A percentile compares a stretch with the other conserved stretches of the same genome.
Evolutionary conservation across 2,329 filamentous ascomycete genomes (phyloP).

Genomic region (Scorias spongiosa): DNA sequence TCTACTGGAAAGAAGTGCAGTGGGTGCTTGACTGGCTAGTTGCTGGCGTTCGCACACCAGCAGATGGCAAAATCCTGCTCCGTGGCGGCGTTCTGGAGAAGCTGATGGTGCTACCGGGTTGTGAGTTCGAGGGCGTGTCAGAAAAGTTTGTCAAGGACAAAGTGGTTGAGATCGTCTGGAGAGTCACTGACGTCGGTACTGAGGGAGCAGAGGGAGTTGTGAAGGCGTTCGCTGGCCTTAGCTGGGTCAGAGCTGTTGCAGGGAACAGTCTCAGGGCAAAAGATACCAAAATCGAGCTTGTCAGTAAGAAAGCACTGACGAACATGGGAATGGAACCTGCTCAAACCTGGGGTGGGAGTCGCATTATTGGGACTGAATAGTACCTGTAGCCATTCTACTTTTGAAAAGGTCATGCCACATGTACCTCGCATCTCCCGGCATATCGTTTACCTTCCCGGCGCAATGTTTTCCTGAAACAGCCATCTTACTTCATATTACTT

Average conservation of each 20-base stretch:
- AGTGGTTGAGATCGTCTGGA: conserved; percentile 47
- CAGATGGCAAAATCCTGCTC: conserved; percentile 46
- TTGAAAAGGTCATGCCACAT: too few relatives aligned
- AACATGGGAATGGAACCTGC: too few relatives aligned
- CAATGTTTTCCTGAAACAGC: too few relatives aligned
- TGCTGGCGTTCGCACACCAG: conserved; percentile 44
- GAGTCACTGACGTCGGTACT: conserved; percentile 56
- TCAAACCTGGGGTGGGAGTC: too few relatives aligned
- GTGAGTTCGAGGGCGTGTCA: conserved; percentile 28
- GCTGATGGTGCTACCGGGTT: conserved; percentile 50
- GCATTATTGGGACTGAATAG: too few relatives aligned
- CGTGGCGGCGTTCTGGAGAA: conserved; percentile 58
- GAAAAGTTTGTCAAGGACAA: conserved; percentile 40
- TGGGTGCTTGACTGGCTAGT: conserved; percentile 63
- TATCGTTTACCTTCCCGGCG: too few relatives aligned
- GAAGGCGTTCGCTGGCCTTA: conserved; percentile 43
- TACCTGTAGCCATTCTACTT: too few relatives aligned
- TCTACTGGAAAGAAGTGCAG: conserved; percentile 52
- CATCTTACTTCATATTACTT: too few relatives aligned
- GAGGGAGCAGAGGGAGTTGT: conserved; percentile 60
- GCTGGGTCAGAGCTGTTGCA: background rate
- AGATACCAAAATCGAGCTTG: conserved; percentile 24
- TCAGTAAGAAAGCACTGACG: too few relatives aligned
- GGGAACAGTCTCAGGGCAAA: conserved; percentile 28
- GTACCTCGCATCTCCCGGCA: too few relatives aligned